phyloP scores from a whole-genome alignment of 1,284 basidiomycete genomes.

The Termitomyces sp. region DNA sequence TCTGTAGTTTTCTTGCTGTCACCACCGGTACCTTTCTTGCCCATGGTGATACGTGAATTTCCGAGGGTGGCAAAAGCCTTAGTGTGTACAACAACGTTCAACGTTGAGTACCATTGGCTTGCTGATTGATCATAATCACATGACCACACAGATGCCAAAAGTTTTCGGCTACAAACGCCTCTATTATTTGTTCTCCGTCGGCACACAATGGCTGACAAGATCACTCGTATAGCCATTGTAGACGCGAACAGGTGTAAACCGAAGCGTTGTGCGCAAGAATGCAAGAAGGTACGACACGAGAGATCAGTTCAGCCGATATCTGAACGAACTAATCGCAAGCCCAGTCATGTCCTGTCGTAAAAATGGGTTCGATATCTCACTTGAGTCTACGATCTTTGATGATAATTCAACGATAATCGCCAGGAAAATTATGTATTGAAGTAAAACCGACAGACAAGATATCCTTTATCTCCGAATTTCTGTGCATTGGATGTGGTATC shows the following conservation, averaged over 20 bases:
- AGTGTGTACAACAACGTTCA: too few relatives aligned
- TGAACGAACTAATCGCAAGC: conserved; percentile 14
- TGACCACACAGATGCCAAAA: conserved; percentile 11
- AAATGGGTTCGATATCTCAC: conserved; percentile 72
- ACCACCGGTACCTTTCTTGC: conserved; percentile 41
- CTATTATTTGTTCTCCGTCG: background rate
- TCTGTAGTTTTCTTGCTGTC: conserved; percentile 25
- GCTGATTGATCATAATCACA: conserved; percentile 16
- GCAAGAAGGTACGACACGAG: conserved; percentile 68
- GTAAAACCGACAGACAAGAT: conserved; percentile 93
- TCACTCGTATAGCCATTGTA: conserved; percentile 94
- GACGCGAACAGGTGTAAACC: conserved; percentile 92
- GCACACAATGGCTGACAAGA: conserved; percentile 74
- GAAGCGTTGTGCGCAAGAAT: conserved; percentile 88
- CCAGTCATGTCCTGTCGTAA: conserved; percentile 94
- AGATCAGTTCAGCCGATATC: conserved; percentile 5
- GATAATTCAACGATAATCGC: background rate
- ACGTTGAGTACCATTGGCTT: too few relatives aligned
- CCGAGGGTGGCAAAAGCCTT: background rate
- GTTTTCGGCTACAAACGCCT: conserved; percentile 11
- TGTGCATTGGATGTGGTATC: conserved; percentile 97
- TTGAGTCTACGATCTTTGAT: background rate
- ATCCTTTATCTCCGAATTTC: conserved; percentile 94
- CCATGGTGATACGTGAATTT: conserved; percentile 33
- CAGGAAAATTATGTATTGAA: conserved; percentile 96